Evolutionary conservation across 1,284 basidiomycete genomes (phyloP).

Genomic region (Ganoderma lucidum): DNA sequence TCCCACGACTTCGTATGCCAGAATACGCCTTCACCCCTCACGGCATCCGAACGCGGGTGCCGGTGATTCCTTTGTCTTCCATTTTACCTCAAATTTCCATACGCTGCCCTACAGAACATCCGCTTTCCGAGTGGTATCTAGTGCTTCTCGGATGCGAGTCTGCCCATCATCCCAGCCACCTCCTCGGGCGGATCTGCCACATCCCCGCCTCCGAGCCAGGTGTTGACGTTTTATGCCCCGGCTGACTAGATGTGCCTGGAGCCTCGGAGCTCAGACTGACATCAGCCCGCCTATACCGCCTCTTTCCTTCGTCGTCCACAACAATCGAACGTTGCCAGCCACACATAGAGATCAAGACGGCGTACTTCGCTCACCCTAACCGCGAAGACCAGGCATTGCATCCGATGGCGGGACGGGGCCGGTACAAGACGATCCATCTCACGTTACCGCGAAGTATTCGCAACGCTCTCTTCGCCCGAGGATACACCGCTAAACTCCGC

Average conservation of each 20-base stretch:
- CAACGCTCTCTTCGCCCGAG: background rate
- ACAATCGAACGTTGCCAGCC: background rate
- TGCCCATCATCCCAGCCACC: background rate
- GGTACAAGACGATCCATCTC: no score
- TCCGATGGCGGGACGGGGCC: no score
- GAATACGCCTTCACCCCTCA: background rate
- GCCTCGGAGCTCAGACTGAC: no score
- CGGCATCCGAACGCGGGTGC: background rate
- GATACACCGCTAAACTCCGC: background rate
- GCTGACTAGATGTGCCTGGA: no score
- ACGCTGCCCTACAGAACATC: no score
- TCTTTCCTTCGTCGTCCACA: background rate
- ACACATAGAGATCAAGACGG: background rate
- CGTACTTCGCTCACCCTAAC: background rate
- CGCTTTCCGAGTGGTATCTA: background rate
- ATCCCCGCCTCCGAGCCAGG: background rate
- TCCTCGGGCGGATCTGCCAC: background rate
- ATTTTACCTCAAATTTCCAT: no score
- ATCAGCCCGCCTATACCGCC: no score
- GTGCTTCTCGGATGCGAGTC: background rate
- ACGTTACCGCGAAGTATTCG: background rate
- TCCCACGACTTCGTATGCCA: background rate
- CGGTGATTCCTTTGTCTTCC: background rate
- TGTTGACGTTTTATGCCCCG: no score
- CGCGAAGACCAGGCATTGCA: background rate